These are phyloP conservation scores for Fusarium luffae DNA, from an alignment of 2,329 filamentous ascomycete genomes.

Conservation along the genomic window DNA sequence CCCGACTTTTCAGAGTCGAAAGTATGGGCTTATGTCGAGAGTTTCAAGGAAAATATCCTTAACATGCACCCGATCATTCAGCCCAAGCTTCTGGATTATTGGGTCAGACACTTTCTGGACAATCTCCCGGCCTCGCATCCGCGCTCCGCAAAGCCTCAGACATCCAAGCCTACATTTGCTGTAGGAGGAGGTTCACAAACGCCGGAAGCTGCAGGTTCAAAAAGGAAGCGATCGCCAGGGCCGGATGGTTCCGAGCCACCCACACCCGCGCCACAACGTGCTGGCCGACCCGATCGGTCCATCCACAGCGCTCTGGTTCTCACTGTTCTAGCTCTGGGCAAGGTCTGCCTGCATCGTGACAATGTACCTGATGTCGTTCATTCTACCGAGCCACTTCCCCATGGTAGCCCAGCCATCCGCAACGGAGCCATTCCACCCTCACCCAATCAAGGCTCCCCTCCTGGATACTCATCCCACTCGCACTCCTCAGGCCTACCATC, in stretches of 20 bases:
- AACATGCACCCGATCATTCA: slow-evolving; percentile 74
- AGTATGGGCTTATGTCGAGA: slow-evolving; percentile 65
- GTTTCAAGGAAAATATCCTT: slow-evolving; percentile 70
- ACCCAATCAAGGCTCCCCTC: slow-evolving; percentile 67
- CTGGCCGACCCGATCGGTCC: slow-evolving; percentile 69
- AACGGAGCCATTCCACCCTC: slow-evolving; percentile 63
- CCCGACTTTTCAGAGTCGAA: slow-evolving; percentile 64
- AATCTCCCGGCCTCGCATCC: slow-evolving; percentile 53
- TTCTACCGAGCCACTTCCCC: slow-evolving; percentile 46
- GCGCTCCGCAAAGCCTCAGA: slow-evolving; percentile 45
- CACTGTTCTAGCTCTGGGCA: slow-evolving; percentile 85
- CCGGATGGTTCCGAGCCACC: slow-evolving; percentile 50
- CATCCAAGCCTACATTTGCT: slow-evolving; percentile 49
- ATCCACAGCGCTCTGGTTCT: slow-evolving; percentile 85
- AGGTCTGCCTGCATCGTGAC: slow-evolving; percentile 73
- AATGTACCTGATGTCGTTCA: slow-evolving; percentile 68
- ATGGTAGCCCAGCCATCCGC: slow-evolving; percentile 54
- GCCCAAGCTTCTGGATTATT: slow-evolving; percentile 62
- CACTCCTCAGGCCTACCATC: slow-evolving; percentile 64
- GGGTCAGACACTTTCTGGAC: slow-evolving; percentile 65
- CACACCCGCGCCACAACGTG: slow-evolving; percentile 51
- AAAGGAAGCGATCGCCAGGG: slow-evolving; percentile 67
- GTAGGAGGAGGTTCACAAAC: slow-evolving; percentile 45
- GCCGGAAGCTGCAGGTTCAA: slow-evolving; percentile 52
- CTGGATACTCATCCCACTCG: slow-evolving; percentile 56